Evolutionary conservation across 2,329 filamentous ascomycete genomes (phyloP).

Genomic region (Blastomyces parvus): DNA sequence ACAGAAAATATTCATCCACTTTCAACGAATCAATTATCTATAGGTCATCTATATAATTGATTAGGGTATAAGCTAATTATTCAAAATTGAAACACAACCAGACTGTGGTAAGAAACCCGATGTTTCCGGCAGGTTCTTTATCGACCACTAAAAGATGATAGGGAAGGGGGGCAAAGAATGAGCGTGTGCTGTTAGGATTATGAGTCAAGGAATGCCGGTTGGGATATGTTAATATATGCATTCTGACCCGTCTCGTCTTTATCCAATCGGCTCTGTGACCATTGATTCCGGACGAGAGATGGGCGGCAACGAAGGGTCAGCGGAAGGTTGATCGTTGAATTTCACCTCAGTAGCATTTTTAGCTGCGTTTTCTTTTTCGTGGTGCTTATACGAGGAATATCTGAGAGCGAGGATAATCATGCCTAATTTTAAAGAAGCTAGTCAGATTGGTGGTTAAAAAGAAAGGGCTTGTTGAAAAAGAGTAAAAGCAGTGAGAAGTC

Average conservation of each 20-base stretch:
- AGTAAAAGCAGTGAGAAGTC: not conserved
- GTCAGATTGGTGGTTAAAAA: slow-evolving; percentile 14
- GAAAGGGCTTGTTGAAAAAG: not conserved
- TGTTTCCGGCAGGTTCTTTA: not conserved
- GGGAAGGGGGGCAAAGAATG: not conserved
- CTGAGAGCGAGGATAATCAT: slow-evolving; percentile 42
- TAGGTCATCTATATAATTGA: not conserved
- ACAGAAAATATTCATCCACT: not conserved
- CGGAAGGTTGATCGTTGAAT: not conserved
- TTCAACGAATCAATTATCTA: not conserved
- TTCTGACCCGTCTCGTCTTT: not conserved
- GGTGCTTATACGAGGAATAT: slow-evolving; percentile 34
- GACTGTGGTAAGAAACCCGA: not conserved
- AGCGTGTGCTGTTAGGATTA: not conserved
- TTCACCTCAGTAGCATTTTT: slow-evolving; percentile 25
- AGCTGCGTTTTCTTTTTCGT: slow-evolving; percentile 27
- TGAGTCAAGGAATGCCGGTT: not conserved
- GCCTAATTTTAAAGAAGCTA: slow-evolving; percentile 23
- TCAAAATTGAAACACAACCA: not conserved
- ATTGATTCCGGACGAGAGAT: slow-evolving; percentile 7
- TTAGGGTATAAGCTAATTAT: not conserved
- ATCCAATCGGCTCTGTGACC: slow-evolving; percentile 12
- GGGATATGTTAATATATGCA: not conserved
- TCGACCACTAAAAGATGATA: not conserved
- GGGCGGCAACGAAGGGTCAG: slow-evolving; percentile 1